Evolutionary conservation across 2,329 filamentous ascomycete species (phyloP), one percentile per base, ranked within the genome.

Genomic region (Nemania sp.): DNA sequence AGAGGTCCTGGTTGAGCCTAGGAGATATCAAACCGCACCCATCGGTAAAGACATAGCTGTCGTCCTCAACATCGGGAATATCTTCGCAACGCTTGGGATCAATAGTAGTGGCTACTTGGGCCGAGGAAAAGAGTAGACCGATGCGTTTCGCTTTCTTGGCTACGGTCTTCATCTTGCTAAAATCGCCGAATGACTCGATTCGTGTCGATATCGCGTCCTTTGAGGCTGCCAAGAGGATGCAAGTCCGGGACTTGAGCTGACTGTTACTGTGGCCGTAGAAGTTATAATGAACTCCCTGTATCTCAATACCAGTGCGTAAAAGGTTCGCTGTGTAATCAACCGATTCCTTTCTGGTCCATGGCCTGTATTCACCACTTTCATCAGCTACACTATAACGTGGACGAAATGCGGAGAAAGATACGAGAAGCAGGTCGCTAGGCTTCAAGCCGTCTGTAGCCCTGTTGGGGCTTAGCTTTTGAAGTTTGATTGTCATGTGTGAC

Each of bases 201-300:
- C 63, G 63, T 35, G 2, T 38, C 45, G 63, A 61, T 52, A 66
- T 66, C 3, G 8, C 64, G 27, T 57, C 32, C 41, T 62, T 66
- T 26, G 57, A 53, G 15, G 41, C 64, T 1, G 57, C 64, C 41
- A 56, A 57, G 15, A 66, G 57, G 22, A 66, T 24, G 13, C 52
- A 62, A 7, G 57, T 52, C 13, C 52, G 57, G 6, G 57, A 52
- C 26, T 66, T 62, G 43, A 62, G 58, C 52, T 66, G 64, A 32
- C 64, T 62, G 52, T 66, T 66, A 11, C 53, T 62, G 43, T 62
- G n/a, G 11, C 64, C 64, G 26, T 62, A 62, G 35, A 66, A 66
- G 32, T 66, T 56, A 27, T 62, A 66, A 38, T 57, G 56, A 8
- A 49, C 57, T 15, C 52, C 43, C 13, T 57, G 57, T 45, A 66